Conservation (phyloP, 139 green algal species). For the Volvox reticuliferus region DNA sequence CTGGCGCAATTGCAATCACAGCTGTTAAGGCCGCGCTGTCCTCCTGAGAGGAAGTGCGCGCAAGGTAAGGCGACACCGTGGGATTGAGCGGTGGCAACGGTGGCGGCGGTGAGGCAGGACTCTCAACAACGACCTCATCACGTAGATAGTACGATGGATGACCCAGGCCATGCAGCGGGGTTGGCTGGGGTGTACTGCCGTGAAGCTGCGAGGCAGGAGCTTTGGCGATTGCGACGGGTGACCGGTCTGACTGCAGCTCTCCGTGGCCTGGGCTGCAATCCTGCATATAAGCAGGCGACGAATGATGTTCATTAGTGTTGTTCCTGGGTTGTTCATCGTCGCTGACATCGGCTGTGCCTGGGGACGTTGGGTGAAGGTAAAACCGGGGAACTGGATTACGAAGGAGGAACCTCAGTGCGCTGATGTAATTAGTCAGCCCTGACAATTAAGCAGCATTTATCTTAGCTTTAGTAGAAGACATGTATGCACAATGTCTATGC, state of each 20-base stretch:
- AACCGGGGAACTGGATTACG: no score
- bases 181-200: neutral
- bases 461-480: no score
- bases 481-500: no score
- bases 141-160: neutral
- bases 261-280: neutral
- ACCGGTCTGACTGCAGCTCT: neutral
- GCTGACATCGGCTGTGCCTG: neutral
- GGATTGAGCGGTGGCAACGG: constrained; percentile 22
- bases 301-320: no score
- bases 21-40: neutral
- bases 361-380: no score
- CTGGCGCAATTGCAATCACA: neutral
- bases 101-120: neutral
- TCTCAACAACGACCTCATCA: neutral
- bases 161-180: neutral
- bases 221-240: neutral
- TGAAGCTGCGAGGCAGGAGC: neutral
- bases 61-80: constrained; percentile 18
- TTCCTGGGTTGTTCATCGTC: neutral
- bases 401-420: no score
- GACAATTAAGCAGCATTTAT: no score
- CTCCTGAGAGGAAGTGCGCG: neutral
- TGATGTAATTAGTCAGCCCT: no score
- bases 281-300: no score